phyloP scores from a whole-genome alignment of 495 filamentous ascomycete species.

The Oidiodendron maius region DNA sequence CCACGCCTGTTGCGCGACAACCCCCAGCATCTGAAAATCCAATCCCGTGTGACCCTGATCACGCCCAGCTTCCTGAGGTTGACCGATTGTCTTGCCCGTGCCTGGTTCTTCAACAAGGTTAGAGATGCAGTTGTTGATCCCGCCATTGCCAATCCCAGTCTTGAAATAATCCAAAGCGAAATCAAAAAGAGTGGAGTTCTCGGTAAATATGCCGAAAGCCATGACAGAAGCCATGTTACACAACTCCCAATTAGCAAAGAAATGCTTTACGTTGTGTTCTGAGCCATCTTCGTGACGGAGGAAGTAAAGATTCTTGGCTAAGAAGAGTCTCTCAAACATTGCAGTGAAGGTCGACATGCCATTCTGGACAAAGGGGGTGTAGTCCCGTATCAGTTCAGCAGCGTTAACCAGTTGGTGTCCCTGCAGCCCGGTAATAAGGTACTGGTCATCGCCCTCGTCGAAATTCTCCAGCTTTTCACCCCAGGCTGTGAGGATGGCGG shows the following conservation, averaged over 20 bases:
- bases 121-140: conserved; percentile 27
- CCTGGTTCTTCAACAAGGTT: conserved; percentile 8
- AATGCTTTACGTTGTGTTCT: conserved; percentile 28
- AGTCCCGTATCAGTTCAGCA: conserved; percentile 35
- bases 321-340: conserved; percentile 32
- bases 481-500: conserved; percentile 35
- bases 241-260: conserved; percentile 41
- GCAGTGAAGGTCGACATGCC: conserved; percentile 16
- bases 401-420: conserved; percentile 41
- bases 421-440: conserved; percentile 37
- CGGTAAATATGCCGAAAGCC: conserved; percentile 35
- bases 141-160: conserved; percentile 32
- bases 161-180: conserved; percentile 29
- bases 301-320: conserved; percentile 28
- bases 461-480: conserved; percentile 27
- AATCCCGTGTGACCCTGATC: conserved; percentile 38
- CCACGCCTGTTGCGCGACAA: conserved; percentile 33
- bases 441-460: conserved; percentile 29
- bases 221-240: conserved; percentile 34
- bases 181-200: conserved; percentile 34
- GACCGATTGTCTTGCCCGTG: conserved; percentile 24
- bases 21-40: conserved; percentile 29
- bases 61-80: conserved; percentile 39
- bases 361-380: conserved; percentile 15
- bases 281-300: conserved; percentile 27